These are phyloP conservation scores for Alternaria tenuissima DNA, from an alignment of 2,329 filamentous ascomycete genomes.

Conservation along the genomic window DNA sequence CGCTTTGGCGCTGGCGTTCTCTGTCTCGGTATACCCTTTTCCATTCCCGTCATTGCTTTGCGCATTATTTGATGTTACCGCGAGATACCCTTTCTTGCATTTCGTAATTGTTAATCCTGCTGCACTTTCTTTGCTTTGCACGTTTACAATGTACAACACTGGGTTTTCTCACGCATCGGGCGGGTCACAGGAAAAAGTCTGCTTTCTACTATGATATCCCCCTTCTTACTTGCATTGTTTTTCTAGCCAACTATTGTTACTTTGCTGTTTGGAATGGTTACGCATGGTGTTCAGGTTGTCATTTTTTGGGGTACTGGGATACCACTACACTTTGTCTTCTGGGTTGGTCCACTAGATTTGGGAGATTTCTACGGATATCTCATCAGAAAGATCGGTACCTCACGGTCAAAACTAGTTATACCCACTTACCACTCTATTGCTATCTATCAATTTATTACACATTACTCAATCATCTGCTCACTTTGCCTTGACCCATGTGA, in stretches of 20 bases:
- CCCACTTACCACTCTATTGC: conserved; percentile 33
- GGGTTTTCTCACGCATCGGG: conserved; percentile 45
- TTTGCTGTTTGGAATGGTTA: conserved; percentile 17
- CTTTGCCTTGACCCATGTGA: background rate
- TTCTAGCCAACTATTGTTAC: conserved; percentile 27
- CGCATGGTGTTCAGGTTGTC: conserved; percentile 30
- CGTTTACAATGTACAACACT: conserved; percentile 48
- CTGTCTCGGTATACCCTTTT: conserved; percentile 31
- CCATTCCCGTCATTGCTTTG: conserved; percentile 27
- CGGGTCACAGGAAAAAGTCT: conserved; percentile 49
- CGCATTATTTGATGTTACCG: conserved; percentile 44
- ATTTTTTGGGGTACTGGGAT: conserved; percentile 22
- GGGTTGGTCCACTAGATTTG: conserved; percentile 32
- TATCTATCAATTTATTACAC: conserved; percentile 32
- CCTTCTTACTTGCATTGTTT: conserved; percentile 25
- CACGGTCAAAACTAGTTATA: conserved; percentile 42
- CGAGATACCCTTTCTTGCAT: conserved; percentile 52
- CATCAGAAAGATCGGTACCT: conserved; percentile 31
- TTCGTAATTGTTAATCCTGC: conserved; percentile 50
- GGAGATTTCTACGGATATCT: conserved; percentile 27
- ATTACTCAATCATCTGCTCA: conserved; percentile 1
- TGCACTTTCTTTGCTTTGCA: conserved; percentile 44
- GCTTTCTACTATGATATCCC: conserved; percentile 49
- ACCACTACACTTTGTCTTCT: conserved; percentile 25
- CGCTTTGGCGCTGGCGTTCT: conserved; percentile 40